A percentile compares a stretch with the other conserved stretches of the same genome.
Evolutionary conservation across 2,329 filamentous ascomycete species (phyloP).

Genomic region (Colletotrichum endophyticum): DNA sequence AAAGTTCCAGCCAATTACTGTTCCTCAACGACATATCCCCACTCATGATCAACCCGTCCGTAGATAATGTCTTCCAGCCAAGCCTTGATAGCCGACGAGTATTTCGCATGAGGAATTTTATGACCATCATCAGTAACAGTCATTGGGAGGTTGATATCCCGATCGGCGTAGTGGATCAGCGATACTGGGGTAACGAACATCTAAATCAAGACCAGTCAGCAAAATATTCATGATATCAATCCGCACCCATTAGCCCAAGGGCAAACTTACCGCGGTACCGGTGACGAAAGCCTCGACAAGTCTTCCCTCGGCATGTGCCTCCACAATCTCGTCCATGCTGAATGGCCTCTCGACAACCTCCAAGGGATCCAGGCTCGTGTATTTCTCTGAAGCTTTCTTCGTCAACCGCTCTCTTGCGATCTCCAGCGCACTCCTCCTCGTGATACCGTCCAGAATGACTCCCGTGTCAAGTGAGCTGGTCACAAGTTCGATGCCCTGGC

Average conservation of each 20-base stretch:
- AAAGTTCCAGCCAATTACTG: conserved; percentile 30
- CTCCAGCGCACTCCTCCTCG: conserved; percentile 78
- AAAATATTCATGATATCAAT: neutral
- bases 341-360: conserved; percentile 79
- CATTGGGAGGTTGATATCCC: conserved; percentile 65
- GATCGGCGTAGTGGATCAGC: conserved; percentile 68
- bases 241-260: neutral
- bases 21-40: conserved; percentile 72
- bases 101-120: conserved; percentile 28
- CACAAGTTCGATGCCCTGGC: conserved; percentile 70
- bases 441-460: conserved; percentile 87
- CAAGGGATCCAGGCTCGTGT: neutral
- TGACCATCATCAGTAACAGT: conserved; percentile 48
- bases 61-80: conserved; percentile 78
- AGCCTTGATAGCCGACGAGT: conserved; percentile 65
- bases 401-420: conserved; percentile 68
- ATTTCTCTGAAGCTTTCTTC: conserved; percentile 54
- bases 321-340: conserved; percentile 78
- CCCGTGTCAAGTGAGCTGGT: conserved; percentile 84
- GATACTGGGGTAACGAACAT: conserved; percentile 75
- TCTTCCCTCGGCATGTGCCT: conserved; percentile 75
- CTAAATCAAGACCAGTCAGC: conserved; percentile 39
- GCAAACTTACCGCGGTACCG: conserved; percentile 76
- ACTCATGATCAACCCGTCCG: conserved; percentile 69
- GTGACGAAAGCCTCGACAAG: conserved; percentile 85